These are phyloP conservation scores for Cladophialophora psammophila DNA, from an alignment of 2,329 filamentous ascomycete species.

Conservation along the genomic window DNA sequence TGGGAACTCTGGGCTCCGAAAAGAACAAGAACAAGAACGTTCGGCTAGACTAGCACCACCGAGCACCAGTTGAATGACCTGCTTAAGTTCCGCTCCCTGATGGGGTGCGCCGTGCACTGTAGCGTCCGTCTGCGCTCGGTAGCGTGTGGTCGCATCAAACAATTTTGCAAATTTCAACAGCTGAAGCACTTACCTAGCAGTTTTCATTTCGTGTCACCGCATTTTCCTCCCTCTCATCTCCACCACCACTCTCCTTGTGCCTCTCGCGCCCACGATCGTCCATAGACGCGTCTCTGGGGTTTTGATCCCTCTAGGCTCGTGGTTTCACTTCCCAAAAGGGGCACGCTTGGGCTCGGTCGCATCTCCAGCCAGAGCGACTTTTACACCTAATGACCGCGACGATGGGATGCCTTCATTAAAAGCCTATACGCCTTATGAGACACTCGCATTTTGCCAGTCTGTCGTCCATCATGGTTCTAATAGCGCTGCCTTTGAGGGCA, in stretches of 20 bases:
- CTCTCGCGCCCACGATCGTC: slow-evolving; percentile 15
- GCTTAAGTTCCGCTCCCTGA: not conserved
- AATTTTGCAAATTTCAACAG: slow-evolving; percentile 23
- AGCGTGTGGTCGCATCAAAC: not conserved
- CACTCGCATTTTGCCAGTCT: slow-evolving; percentile 82
- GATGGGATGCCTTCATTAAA: slow-evolving; percentile 66
- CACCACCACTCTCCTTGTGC: slow-evolving; percentile 34
- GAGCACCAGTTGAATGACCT: slow-evolving; percentile 5
- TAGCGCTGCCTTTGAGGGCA: slow-evolving; percentile 70
- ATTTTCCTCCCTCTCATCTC: slow-evolving; percentile 43
- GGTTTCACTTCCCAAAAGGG: slow-evolving; percentile 4
- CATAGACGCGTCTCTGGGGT: slow-evolving; percentile 21
- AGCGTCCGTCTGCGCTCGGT: not conserved
- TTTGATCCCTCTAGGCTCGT: not conserved
- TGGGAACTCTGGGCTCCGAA: not conserved
- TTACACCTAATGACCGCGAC: slow-evolving; percentile 31
- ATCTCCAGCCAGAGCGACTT: slow-evolving; percentile 10
- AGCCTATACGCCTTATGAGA: slow-evolving; percentile 84
- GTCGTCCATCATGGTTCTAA: slow-evolving; percentile 73
- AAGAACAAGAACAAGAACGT: slow-evolving; percentile 3
- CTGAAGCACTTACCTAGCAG: slow-evolving; percentile 6
- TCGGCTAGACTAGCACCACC: slow-evolving; percentile 4
- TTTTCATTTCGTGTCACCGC: slow-evolving; percentile 29
- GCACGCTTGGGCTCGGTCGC: slow-evolving; percentile 3
- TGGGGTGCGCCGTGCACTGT: not conserved